phyloP scores from a whole-genome alignment of 306 rosid species.

The Chamaecrista fasciculata region DNA sequence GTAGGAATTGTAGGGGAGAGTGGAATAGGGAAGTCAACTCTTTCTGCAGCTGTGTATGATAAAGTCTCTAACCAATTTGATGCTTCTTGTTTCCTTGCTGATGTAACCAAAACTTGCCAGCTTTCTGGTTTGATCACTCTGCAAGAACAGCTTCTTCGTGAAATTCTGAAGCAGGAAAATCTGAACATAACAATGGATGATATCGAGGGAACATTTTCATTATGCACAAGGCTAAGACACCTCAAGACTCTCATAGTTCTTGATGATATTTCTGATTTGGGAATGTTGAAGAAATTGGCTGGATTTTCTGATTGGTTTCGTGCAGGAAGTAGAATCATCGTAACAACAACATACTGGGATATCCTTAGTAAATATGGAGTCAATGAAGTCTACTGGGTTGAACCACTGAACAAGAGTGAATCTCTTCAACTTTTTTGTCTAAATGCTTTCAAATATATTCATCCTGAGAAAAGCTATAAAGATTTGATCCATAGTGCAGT shows the following conservation, averaged over 20 bases:
- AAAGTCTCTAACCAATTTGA: neutral
- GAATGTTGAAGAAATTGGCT: neutral
- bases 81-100: neutral
- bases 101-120: constrained; percentile 2
- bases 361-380: neutral
- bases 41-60: neutral
- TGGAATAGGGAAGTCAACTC: constrained; percentile 29
- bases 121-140: neutral
- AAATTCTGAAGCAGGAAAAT: neutral
- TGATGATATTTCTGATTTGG: constrained; percentile 5
- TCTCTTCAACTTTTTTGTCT: neutral
- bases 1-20: constrained; percentile 23
- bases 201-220: neutral
- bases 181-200: neutral
- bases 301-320: neutral
- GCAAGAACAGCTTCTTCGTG: constrained; percentile 14
- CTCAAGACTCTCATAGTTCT: neutral
- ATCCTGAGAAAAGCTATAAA: neutral
- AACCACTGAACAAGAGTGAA: neutral
- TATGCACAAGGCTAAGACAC: neutral
- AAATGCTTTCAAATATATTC: neutral
- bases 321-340: constrained; percentile 24
- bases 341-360: constrained; percentile 10
- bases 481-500: no score
- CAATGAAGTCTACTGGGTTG: neutral